Percentiles rank a stretch among this genome's conserved stretches.
Conservation (phyloP, 768 basidiomycete genomes). For the Termitomyces sp. region DNA sequence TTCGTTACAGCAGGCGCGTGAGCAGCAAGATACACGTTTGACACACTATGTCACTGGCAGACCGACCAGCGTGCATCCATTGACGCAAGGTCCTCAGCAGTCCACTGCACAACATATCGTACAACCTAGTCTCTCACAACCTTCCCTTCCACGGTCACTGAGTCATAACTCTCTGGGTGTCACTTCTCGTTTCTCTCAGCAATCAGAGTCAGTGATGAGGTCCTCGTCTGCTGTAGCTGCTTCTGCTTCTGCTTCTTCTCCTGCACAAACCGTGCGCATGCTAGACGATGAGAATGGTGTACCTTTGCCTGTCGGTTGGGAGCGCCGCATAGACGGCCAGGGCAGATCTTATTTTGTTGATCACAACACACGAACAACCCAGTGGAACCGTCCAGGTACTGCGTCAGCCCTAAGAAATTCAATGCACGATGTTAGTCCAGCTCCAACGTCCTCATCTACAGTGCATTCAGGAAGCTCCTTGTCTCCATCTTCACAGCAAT, state of each 20-base stretch:
- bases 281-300: conserved; percentile 53
- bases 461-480: conserved; percentile 9
- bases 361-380: conserved; percentile 74
- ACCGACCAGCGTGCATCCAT: conserved; percentile 9
- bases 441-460: conserved; percentile 14
- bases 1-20: background rate
- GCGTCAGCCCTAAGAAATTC: conserved; percentile 19
- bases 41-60: conserved; percentile 2
- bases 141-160: conserved; percentile 19
- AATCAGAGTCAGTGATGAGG: conserved; percentile 9
- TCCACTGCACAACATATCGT: background rate
- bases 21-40: conserved; percentile 9
- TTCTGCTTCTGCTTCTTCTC: conserved; percentile 7
- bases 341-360: conserved; percentile 84
- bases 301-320: conserved; percentile 76
- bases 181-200: conserved; percentile 17
- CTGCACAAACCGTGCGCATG: conserved; percentile 21
- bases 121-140: conserved; percentile 7
- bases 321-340: conserved; percentile 68
- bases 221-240: conserved; percentile 8
- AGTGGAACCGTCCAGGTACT: conserved; percentile 60
- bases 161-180: conserved; percentile 20
- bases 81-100: conserved; percentile 8
- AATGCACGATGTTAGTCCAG: conserved; percentile 13
- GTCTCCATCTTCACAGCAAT: conserved; percentile 14